These are phyloP conservation scores for Aspergillus terreus DNA, from an alignment of 2,329 filamentous ascomycete species.

Conservation along the genomic window DNA sequence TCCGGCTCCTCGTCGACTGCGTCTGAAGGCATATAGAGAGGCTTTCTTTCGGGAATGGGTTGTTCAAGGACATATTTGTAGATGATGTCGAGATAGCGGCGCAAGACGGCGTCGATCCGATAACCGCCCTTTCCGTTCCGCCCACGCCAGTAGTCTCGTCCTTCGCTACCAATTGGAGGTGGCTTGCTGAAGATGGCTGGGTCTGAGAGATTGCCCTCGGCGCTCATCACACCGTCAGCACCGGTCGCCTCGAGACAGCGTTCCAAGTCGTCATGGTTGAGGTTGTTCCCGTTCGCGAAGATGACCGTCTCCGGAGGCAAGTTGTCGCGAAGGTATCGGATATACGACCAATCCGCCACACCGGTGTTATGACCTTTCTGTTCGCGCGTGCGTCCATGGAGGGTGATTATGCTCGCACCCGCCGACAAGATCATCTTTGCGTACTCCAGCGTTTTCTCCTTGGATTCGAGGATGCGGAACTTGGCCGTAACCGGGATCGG, in stretches of 20 bases:
- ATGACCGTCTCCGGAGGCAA: conserved; percentile 84
- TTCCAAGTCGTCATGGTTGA: conserved; percentile 74
- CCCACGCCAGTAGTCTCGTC: conserved; percentile 82
- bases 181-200: conserved; percentile 76
- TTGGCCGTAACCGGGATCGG: conserved; percentile 89
- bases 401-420: conserved; percentile 87
- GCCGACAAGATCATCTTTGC: conserved; percentile 81
- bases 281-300: conserved; percentile 93
- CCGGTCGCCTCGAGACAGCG: conserved; percentile 77
- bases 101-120: conserved; percentile 79
- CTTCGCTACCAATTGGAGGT: conserved; percentile 62
- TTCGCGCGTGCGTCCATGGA: conserved; percentile 83
- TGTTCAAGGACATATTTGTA: conserved; percentile 70
- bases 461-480: conserved; percentile 83
- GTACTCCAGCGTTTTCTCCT: conserved; percentile 82
- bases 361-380: conserved; percentile 97
- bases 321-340: conserved; percentile 76
- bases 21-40: conserved; percentile 67
- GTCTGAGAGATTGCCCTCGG: conserved; percentile 91
- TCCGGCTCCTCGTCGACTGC: conserved; percentile 22
- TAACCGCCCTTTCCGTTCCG: conserved; percentile 77
- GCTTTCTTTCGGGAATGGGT: conserved; percentile 61
- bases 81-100: conserved; percentile 87
- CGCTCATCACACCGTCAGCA: conserved; percentile 91
- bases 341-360: conserved; percentile 83